A percentile compares a stretch with the other conserved stretches of the same genome.
Evolutionary conservation across 164 flowering plant species (phyloP).

Genomic region (Vitis rupestris): DNA sequence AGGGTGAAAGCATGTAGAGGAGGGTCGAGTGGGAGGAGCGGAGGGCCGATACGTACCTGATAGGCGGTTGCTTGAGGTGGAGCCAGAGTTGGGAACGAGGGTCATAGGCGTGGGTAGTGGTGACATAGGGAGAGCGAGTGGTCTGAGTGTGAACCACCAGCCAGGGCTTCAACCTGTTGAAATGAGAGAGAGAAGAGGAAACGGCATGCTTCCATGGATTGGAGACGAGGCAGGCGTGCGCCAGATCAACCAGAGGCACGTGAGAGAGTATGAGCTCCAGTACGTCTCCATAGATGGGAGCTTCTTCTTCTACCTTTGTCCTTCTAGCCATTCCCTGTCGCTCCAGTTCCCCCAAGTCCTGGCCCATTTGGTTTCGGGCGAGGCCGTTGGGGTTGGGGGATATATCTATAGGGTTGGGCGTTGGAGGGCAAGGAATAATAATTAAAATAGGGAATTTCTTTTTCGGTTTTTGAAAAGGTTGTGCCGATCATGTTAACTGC

Average conservation of each 20-base stretch:
- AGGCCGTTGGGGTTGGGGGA: too few species aligned
- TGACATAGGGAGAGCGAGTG: constrained; percentile 22
- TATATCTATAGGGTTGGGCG: too few species aligned
- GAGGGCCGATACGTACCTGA: constrained; percentile 17
- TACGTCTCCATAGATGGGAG: constrained; percentile 53
- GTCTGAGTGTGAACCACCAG: constrained; percentile 53
- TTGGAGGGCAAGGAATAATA: too few species aligned
- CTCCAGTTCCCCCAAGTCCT: background rate
- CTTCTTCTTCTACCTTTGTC: constrained; percentile 6
- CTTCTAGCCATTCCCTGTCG: background rate
- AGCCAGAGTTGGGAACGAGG: constrained; percentile 62
- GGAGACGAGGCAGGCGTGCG: constrained; percentile 54
- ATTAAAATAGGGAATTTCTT: too few species aligned
- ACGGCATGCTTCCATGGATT: constrained; percentile 57
- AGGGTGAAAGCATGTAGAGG: constrained; percentile 51
- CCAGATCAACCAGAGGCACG: constrained; percentile 59
- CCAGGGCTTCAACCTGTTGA: constrained; percentile 60
- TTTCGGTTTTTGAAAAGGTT: too few species aligned
- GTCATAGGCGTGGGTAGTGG: constrained; percentile 52
- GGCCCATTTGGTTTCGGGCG: too few species aligned
- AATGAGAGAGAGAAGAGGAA: constrained; percentile 35
- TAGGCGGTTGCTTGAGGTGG: constrained; percentile 15
- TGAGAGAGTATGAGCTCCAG: constrained; percentile 50
- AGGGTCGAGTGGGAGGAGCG: constrained; percentile 52
- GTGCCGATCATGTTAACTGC: too few species aligned